Percentiles rank a stretch among this genome's conserved stretches.
Conservation (phyloP, 2,329 filamentous ascomycete genomes). For the Colletotrichum tamarilloi region DNA sequence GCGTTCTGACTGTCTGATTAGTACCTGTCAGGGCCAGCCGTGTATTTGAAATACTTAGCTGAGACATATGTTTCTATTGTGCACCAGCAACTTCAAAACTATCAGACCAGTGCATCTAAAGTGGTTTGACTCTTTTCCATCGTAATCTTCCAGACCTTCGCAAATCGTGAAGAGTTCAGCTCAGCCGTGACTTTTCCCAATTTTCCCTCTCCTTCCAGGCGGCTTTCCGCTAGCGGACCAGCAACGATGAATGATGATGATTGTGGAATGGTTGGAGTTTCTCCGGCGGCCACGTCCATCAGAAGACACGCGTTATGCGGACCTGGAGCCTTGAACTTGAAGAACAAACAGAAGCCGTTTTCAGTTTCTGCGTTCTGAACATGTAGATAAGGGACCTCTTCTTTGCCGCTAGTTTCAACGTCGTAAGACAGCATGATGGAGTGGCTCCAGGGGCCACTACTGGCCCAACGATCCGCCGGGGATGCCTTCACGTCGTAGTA, state of each 20-base stretch:
- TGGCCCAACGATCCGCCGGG: neutral
- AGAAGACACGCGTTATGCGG: neutral
- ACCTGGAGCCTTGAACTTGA: neutral
- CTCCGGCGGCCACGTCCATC: neutral
- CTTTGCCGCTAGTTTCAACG: neutral
- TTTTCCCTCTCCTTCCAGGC: neutral
- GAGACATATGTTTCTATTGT: too few relatives aligned
- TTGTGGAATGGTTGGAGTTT: neutral
- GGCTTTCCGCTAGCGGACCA: neutral
- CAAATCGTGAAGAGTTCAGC: neutral
- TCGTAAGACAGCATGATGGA: neutral
- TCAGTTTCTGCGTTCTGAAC: neutral
- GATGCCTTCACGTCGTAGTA: neutral
- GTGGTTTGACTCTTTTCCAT: neutral
- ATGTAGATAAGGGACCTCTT: neutral
- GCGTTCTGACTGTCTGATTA: too few relatives aligned
- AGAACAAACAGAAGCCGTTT: neutral
- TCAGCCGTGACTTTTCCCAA: neutral
- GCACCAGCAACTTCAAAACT: too few relatives aligned
- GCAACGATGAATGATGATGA: neutral
- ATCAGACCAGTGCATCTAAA: neutral
- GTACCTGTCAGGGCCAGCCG: too few relatives aligned
- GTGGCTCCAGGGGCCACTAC: neutral
- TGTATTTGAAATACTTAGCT: too few relatives aligned
- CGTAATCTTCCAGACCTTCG: neutral